A percentile compares a stretch with the other conserved stretches of the same genome.
These are phyloP conservation scores for Cantharellus anzutake DNA, from an alignment of 768 basidiomycete species.

Conservation along the genomic window DNA sequence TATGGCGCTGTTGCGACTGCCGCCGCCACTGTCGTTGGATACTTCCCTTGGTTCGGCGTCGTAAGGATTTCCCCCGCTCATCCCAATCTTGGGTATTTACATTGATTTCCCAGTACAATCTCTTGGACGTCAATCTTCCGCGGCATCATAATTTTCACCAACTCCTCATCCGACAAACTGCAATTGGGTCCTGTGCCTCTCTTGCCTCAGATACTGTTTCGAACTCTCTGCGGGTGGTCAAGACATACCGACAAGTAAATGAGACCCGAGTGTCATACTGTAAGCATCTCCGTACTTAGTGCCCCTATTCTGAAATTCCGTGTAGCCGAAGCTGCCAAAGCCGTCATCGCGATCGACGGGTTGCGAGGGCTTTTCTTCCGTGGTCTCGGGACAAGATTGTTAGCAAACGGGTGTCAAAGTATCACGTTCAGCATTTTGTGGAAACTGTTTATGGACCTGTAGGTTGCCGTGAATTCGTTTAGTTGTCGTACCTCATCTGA, in stretches of 20 bases:
- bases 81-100: not conserved
- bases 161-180: slow-evolving; percentile 58
- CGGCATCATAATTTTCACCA: slow-evolving; percentile 29
- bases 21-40: slow-evolving; percentile 82
- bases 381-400: slow-evolving; percentile 72
- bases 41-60: slow-evolving; percentile 80
- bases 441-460: slow-evolving; percentile 83
- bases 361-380: slow-evolving; percentile 66
- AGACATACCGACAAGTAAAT: slow-evolving; percentile 87
- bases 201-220: slow-evolving; percentile 70
- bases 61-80: not conserved
- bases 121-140: slow-evolving; percentile 45
- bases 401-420: slow-evolving; percentile 84
- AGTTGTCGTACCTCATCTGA: not conserved
- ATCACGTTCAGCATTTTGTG: slow-evolving; percentile 83
- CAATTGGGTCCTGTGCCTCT: slow-evolving; percentile 82
- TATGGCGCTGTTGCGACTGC: slow-evolving; percentile 86
- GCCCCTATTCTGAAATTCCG: not conserved
- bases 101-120: slow-evolving; percentile 40
- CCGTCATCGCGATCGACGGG: slow-evolving; percentile 61
- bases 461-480: slow-evolving; percentile 17
- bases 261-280: slow-evolving; percentile 60
- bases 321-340: slow-evolving; percentile 43
- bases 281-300: slow-evolving; percentile 11
- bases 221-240: slow-evolving; percentile 81